Conservation (phyloP, 192 early-diverging fungal species). For the Coemansia sp. region DNA sequence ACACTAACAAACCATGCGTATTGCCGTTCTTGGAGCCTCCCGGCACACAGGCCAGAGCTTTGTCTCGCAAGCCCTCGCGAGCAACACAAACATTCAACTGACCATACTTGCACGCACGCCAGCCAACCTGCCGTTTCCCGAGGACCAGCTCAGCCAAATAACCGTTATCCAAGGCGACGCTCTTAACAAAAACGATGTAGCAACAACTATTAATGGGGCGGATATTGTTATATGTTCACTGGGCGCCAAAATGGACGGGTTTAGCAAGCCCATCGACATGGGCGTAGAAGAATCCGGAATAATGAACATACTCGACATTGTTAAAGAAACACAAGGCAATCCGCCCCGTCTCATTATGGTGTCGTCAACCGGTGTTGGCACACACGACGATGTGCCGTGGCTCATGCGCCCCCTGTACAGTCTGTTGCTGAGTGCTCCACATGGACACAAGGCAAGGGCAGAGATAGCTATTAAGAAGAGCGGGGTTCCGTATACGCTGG, state of each 20-base stretch:
- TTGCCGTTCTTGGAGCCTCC: slow-evolving; percentile 38
- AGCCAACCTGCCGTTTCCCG: slow-evolving; percentile 38
- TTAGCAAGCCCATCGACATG: slow-evolving; percentile 16
- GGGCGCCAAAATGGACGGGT: slow-evolving; percentile 27
- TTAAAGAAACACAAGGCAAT: slow-evolving; percentile 28
- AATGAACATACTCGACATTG: slow-evolving; percentile 13
- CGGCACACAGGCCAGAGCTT: slow-evolving; percentile 40
- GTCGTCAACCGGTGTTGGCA: slow-evolving; percentile 42
- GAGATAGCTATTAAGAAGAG: slow-evolving; percentile 36
- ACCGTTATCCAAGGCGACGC: slow-evolving; percentile 50
- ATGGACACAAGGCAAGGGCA: slow-evolving; percentile 28
- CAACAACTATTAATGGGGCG: slow-evolving; percentile 40
- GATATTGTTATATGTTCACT: slow-evolving; percentile 44
- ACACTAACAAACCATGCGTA: slow-evolving; percentile 14
- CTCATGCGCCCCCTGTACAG: slow-evolving; percentile 26
- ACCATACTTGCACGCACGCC: slow-evolving; percentile 44
- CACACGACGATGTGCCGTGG: slow-evolving; percentile 32
- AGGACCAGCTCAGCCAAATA: slow-evolving; percentile 35
- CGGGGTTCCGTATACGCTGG: slow-evolving; percentile 46
- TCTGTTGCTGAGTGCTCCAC: slow-evolving; percentile 20
- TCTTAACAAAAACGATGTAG: slow-evolving; percentile 21
- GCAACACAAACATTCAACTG: slow-evolving; percentile 11
- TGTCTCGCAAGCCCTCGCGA: slow-evolving; percentile 38
- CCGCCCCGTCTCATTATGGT: slow-evolving; percentile 44
- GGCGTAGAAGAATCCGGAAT: slow-evolving; percentile 28